Evolutionary conservation across 140 eudicot species (phyloP), one percentile per base, ranked within the genome.

Genomic region (Anethum foeniculum): DNA sequence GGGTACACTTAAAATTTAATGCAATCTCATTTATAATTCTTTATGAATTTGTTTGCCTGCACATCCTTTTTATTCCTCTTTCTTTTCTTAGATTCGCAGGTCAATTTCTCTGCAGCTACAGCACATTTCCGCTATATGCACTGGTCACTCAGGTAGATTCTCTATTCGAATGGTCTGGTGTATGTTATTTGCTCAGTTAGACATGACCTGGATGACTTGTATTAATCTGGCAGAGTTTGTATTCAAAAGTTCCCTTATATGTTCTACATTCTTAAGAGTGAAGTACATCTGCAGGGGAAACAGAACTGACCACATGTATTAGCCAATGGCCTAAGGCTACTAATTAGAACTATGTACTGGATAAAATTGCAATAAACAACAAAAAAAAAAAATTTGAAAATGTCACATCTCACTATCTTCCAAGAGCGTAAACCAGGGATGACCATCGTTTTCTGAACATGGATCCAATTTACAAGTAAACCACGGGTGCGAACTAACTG

Each of bases 91-190:
- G 99, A 88, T 95, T 95, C 81, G 87, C 89, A 10, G 97, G 99
- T 27, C 99, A 95, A 69, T 95, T 95, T 75, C 84, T 95, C 49
- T 95, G 99, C 89, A 95, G 99, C 88, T 95, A 95, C 81, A 95
- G 99, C 90, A 95, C 99, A 83, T 87, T 95, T 83, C 99, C 99
- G 38, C 90, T 95, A 49, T 95, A 95, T 84, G 97, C 99, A 60
- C 88, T 95, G 19, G 99, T 95, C 19, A 95, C 99, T 25, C 99
- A 95, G 97, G 99, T 95, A 90, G 23, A 73, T 28, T 65, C 51
- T 64, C 71, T 79, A 28, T 15, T 1, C 58, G 2, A 52, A 76
- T 13, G 58, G 15, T 23, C 43, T 46, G 52, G 41, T 12, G 49
- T 15, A 75, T 54, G 25, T 51, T 51, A 51, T 51, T 51, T 34